Base-by-base conservation (phyloP, 2,329 filamentous ascomycete species). In the Pestalotiopsis sp. region DNA sequence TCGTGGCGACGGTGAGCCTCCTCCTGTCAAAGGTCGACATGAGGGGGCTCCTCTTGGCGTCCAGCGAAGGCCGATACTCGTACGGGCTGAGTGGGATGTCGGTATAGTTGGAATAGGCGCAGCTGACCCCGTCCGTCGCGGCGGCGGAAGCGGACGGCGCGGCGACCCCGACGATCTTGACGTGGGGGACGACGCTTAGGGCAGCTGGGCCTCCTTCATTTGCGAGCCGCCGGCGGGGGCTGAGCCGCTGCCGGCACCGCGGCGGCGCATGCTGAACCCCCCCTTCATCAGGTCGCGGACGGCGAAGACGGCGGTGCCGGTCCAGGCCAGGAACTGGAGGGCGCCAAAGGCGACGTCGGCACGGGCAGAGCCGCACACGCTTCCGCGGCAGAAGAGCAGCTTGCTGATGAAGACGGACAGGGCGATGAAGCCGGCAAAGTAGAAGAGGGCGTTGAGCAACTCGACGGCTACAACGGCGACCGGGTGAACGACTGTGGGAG, bases 361-460 rank as follows among this genome's bases (percentile, higher is more conserved):
- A 23, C 85, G 85, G 56, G 86, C 87, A 13, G 85, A 83, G 27
- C 81, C 81, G 80, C 89, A 91, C 31, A 90, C 86, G 49, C 80
- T 81, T 57, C 88, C 89, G 36, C 83, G 81, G 79, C 89, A 91
- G 80, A 88, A 88, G 67, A 85, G 78, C 64, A 90, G 80, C 66
- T 80, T 80, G 75, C 83, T 80, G 71, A 91, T 83, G 79, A 89
- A 90, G 70, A 86, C 83, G 58, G 86, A 81, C 23, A 90, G 82
- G 11, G 86, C 86, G 73, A 89, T 83, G 79, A 90, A 90, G 68
- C 87, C 88, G 23, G 83, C 81, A 76, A 90, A 87, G 80, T 88
- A 89, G 75, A 90, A 85, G 68, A 89, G 71, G 4, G 83, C 80
- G 76, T 89, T 90, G 73, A 82, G 67, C 41, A 80, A 74, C 72